Evolutionary conservation across 805 yeast genomes (phyloP).

Genomic region (Metschnikowia peoriensis): DNA sequence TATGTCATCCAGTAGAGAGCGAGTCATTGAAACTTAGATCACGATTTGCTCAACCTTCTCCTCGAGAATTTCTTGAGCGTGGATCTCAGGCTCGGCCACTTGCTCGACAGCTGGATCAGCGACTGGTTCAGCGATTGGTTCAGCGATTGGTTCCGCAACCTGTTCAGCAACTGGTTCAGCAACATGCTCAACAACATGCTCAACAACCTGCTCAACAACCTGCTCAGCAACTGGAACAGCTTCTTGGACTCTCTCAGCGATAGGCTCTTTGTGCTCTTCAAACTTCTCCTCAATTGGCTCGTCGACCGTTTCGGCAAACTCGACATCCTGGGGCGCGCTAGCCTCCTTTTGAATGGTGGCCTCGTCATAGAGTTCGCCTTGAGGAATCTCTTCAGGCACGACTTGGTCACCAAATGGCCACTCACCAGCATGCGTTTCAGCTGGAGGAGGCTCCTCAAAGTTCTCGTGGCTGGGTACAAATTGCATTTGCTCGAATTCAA

Average conservation of each 20-base stretch:
- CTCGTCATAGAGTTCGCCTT: constrained; percentile 16
- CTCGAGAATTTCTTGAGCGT: background rate
- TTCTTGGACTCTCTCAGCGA: background rate
- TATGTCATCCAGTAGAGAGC: background rate
- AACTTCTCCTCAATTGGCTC: background rate
- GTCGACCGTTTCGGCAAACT: background rate
- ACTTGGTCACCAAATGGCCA: constrained; percentile 12
- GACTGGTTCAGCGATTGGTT: background rate
- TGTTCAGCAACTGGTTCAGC: background rate
- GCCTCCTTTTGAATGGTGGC: constrained; percentile 9
- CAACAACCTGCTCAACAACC: background rate
- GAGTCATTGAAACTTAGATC: background rate
- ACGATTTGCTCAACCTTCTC: background rate
- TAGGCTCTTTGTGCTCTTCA: background rate
- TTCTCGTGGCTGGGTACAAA: background rate
- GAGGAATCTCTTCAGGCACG: constrained; percentile 13
- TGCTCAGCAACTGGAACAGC: background rate
- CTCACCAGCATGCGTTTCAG: constrained; percentile 17
- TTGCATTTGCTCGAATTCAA: constrained; percentile 3
- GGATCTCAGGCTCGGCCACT: background rate
- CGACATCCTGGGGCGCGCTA: background rate
- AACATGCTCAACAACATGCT: background rate
- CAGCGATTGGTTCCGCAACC: background rate
- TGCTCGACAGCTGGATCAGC: constrained; percentile 7
- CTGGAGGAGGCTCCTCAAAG: constrained; percentile 16